Evolutionary conservation across 441 rosid species (phyloP).

Genomic region (Melianthus villosus): DNA sequence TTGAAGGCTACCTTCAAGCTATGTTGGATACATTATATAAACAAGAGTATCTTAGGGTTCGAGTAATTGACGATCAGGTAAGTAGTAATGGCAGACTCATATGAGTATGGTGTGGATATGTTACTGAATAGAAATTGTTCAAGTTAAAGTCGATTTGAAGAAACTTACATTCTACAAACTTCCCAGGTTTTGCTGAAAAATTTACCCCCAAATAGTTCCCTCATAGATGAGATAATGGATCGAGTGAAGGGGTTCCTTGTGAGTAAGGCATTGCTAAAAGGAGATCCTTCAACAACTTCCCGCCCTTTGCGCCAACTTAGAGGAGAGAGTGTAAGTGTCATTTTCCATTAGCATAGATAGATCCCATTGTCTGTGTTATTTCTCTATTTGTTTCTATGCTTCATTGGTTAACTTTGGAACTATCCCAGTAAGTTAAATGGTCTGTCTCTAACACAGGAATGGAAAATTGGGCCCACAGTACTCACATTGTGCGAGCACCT

Average conservation of each 20-base stretch:
- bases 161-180: slow-evolving; percentile 1
- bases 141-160: no score
- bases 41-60: slow-evolving; percentile 88
- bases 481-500: slow-evolving; percentile 76
- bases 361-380: not conserved
- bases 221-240: slow-evolving; percentile 75
- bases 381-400: not conserved
- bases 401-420: not conserved
- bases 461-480: slow-evolving; percentile 76
- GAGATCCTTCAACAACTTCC: slow-evolving; percentile 59
- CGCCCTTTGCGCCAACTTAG: slow-evolving; percentile 51
- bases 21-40: slow-evolving; percentile 75
- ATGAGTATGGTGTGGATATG: no score
- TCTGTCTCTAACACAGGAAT: slow-evolving; percentile 33
- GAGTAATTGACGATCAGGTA: slow-evolving; percentile 89
- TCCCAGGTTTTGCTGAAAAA: slow-evolving; percentile 68
- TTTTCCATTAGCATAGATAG: not conserved
- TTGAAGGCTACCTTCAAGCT: slow-evolving; percentile 95
- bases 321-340: slow-evolving; percentile 49
- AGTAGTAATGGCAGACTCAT: slow-evolving; percentile 4
- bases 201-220: slow-evolving; percentile 76
- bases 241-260: slow-evolving; percentile 78
- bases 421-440: not conserved
- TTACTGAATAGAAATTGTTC: no score
- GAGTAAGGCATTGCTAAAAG: slow-evolving; percentile 72